phyloP scores from a whole-genome alignment of 495 filamentous ascomycete species.

The Parmelia sp. region DNA sequence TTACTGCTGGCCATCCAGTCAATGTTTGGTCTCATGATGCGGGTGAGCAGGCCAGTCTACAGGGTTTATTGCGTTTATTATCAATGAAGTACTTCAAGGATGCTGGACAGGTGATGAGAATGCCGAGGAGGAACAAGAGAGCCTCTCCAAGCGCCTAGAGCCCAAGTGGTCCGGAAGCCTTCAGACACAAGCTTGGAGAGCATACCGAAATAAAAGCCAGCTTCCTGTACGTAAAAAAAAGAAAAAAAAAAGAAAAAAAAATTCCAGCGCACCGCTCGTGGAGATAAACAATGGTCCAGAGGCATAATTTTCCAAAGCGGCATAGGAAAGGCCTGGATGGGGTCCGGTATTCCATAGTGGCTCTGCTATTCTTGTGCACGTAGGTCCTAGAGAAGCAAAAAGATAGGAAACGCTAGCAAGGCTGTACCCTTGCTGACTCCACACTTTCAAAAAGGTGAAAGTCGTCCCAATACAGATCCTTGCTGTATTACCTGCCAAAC shows the following conservation, averaged over 20 bases:
- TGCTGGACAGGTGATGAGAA: neutral
- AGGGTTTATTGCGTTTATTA: neutral
- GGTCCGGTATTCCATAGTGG: neutral
- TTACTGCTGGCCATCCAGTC: neutral
- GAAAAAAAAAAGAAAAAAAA: neutral
- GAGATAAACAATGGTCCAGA: neutral
- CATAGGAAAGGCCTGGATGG: neutral
- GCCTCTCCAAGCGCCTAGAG: conserved; percentile 7
- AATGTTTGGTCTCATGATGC: neutral
- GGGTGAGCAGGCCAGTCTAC: neutral
- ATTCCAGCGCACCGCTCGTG: neutral
- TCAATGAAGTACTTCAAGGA: neutral
- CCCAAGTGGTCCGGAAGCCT: conserved; percentile 7
- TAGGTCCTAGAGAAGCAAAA: neutral
- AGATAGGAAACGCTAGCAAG: conserved; percentile 2
- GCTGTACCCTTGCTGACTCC: conserved; percentile 4
- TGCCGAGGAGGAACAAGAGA: conserved; percentile 2
- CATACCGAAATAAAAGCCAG: conserved; percentile 3
- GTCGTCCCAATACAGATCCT: neutral
- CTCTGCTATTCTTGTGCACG: neutral
- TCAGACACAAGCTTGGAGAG: neutral
- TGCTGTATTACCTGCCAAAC: neutral
- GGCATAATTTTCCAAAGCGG: neutral
- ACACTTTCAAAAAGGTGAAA: neutral
- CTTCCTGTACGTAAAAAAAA: neutral